phyloP scores from a whole-genome alignment of 305 asterid species.

The Withania somnifera region DNA sequence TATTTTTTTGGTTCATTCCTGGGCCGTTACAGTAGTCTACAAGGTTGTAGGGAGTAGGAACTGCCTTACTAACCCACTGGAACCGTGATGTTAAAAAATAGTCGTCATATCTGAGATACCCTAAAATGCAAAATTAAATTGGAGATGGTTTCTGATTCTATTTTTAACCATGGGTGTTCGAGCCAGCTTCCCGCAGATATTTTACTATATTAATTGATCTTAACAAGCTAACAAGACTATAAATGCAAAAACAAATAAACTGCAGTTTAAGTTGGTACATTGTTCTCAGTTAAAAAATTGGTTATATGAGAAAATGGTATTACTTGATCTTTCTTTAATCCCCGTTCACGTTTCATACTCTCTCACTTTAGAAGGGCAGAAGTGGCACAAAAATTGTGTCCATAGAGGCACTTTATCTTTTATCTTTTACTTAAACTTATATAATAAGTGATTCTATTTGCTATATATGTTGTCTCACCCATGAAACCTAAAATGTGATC shows the following conservation, averaged over 20 bases:
- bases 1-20: neutral
- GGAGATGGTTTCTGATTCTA: neutral
- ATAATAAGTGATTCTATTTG: neutral
- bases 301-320: neutral
- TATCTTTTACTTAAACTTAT: neutral
- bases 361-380: neutral
- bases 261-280: neutral
- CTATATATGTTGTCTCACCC: conserved; percentile 3
- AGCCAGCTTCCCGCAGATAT: neutral
- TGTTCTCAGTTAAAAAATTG: neutral
- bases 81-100: neutral
- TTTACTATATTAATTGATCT: neutral
- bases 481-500: conserved; percentile 9
- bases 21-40: neutral
- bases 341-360: neutral
- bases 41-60: neutral
- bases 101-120: neutral
- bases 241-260: neutral
- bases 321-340: neutral
- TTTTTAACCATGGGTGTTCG: neutral
- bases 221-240: neutral
- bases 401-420: neutral
- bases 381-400: neutral
- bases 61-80: neutral
- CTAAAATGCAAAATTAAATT: neutral